Base-by-base conservation (phyloP, 1,284 basidiomycete species). In the Trichosporon asahii region DNA sequence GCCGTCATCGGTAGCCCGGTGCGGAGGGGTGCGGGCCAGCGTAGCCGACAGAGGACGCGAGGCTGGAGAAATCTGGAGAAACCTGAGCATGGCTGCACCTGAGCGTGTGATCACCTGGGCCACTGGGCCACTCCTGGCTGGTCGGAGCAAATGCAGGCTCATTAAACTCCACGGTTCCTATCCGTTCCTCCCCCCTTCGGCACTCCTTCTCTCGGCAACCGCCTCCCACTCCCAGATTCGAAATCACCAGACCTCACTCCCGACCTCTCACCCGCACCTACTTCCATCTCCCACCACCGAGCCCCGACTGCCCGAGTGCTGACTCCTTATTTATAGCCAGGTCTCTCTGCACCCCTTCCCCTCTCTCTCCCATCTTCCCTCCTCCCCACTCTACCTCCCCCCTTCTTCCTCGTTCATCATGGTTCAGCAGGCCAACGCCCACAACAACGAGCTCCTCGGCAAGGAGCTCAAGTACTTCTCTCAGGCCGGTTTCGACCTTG, bases 381-480 rank as follows among this genome's bases (percentile, higher is more conserved):
- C 57, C 57, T 31, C 35, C 35, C 35, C 35, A 37, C 35, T 37
- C 35, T 37, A 37, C 35, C 35, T 37, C 35, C 35, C 35, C 11
- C 53, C 23, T 46, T 25, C 64, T 44, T 37, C 9, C 64, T 33
- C 67, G 7, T 37, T 31, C 77, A 79, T 46, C 64, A 79, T 79
- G 77, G 70, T 74, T 64, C 76, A 76, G 69, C 76, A 80, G 74
- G 73, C 79, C 70, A 77, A 80, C 69, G 75, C 76, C 70, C 77
- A 79, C 70, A 66, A 71, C 71, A 81, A 82, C 75, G 74, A 78
- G 74, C 80, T 95, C 80, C 90, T 96, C 79, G 94, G 93, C 76
- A 90, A 90, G 77, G 94, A 98, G 82, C 88, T 99, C 80, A 91
- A 95, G 84, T 94, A 97, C 86, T 98, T 98, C 89, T 99, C 97